Percentiles rank a stretch among this genome's conserved stretches.
These are phyloP conservation scores for Aspergillus panamensis DNA, from an alignment of 495 filamentous ascomycete species.

Conservation along the genomic window DNA sequence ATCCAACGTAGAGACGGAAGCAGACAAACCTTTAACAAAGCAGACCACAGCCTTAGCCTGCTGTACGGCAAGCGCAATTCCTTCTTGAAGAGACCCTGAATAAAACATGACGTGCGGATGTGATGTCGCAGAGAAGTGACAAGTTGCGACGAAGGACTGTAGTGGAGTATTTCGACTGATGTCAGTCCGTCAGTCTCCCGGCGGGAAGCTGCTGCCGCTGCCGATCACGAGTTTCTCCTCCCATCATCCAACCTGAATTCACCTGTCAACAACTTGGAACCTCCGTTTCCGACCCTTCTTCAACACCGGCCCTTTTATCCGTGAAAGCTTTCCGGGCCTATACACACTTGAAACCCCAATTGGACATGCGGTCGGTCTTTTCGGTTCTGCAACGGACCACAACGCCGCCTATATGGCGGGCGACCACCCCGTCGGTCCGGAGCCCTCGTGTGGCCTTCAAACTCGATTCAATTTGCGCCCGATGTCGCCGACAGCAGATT, in stretches of 20 bases:
- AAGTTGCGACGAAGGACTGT: neutral
- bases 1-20: slow-evolving; percentile 26
- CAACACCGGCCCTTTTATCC: neutral
- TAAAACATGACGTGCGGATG: slow-evolving; percentile 61
- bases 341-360: neutral
- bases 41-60: slow-evolving; percentile 63
- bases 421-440: slow-evolving; percentile 19
- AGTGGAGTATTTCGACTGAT: neutral
- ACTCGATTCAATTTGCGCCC: slow-evolving; percentile 35
- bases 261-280: neutral
- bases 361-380: slow-evolving; percentile 34
- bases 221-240: neutral
- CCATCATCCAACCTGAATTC: too few species aligned
- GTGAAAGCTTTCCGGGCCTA: too few species aligned
- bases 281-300: neutral
- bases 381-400: slow-evolving; percentile 29
- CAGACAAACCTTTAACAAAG: slow-evolving; percentile 60
- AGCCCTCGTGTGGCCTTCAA: slow-evolving; percentile 23
- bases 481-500: slow-evolving; percentile 39
- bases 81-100: slow-evolving; percentile 70
- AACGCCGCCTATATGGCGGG: slow-evolving; percentile 23
- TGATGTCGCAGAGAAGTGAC: slow-evolving; percentile 20
- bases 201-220: neutral
- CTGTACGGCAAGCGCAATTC: slow-evolving; percentile 69
- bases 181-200: too few species aligned